Conservation (phyloP, 2,329 filamentous ascomycete genomes). For the Ascochyta pisi region DNA sequence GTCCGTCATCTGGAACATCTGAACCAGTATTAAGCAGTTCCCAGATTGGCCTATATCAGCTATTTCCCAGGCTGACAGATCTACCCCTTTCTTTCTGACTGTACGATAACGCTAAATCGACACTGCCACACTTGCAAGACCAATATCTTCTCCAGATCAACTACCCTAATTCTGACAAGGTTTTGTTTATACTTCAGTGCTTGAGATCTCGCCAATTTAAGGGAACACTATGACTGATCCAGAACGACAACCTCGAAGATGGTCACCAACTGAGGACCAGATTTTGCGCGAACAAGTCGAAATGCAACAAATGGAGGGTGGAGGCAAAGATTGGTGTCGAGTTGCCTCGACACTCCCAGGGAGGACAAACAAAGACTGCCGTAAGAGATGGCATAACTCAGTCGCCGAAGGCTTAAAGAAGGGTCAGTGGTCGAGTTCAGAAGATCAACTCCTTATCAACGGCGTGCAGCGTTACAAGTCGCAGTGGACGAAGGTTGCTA, state of each 20-base stretch:
- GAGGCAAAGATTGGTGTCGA: conserved; percentile 35
- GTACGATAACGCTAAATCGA: neutral
- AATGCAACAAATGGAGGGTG: conserved; percentile 21
- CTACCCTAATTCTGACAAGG: neutral
- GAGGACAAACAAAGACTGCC: conserved; percentile 55
- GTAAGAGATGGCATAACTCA: conserved; percentile 54
- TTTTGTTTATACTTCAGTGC: neutral
- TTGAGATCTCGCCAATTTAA: neutral
- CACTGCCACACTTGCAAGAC: neutral
- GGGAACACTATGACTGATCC: neutral
- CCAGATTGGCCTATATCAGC: neutral
- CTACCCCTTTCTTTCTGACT: neutral
- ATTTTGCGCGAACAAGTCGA: conserved; percentile 35
- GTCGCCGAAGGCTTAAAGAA: conserved; percentile 50
- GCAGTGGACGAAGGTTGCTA: conserved; percentile 54
- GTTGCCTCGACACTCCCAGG: conserved; percentile 49
- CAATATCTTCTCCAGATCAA: neutral
- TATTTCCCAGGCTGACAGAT: neutral
- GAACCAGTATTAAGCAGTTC: neutral
- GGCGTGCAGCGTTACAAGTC: conserved; percentile 48
- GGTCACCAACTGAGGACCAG: conserved; percentile 34
- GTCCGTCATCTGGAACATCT: neutral
- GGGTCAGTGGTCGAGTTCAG: conserved; percentile 50
- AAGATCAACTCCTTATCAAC: conserved; percentile 42
- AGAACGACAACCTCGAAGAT: conserved; percentile 16